phyloP scores from a whole-genome alignment of 2,329 filamentous ascomycete species.

The Botrytis sinoallii region DNA sequence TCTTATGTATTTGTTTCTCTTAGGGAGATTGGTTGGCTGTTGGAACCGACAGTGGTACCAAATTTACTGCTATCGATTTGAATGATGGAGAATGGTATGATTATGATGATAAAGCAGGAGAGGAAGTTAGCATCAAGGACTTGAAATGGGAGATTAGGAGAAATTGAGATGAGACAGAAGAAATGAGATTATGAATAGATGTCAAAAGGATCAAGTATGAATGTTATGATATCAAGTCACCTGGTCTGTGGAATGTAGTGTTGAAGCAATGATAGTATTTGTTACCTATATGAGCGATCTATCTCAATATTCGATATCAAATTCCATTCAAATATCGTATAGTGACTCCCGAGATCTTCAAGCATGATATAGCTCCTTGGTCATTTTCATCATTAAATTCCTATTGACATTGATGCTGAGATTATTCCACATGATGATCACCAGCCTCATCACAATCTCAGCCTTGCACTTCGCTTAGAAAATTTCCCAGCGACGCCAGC shows the following conservation, averaged over 20 bases:
- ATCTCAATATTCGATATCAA: not conserved
- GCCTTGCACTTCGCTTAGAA: constrained; percentile 16
- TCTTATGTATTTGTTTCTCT: not conserved
- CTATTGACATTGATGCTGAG: not conserved
- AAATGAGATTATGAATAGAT: not conserved
- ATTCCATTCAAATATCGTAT: too few species aligned
- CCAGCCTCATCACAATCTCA: constrained; percentile 3
- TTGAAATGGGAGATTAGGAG: constrained; percentile 74
- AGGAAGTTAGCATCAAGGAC: constrained; percentile 91
- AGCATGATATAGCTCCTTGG: not conserved
- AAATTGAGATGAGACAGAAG: constrained; percentile 27
- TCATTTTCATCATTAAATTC: not conserved
- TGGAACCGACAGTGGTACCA: constrained; percentile 74
- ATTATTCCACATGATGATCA: not conserved
- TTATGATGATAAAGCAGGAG: constrained; percentile 89
- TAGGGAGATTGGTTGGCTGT: constrained; percentile 89
- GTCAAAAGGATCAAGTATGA: not conserved
- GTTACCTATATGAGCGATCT: not conserved
- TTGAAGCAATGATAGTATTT: not conserved
- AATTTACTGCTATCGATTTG: constrained; percentile 79
- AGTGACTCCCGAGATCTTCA: not conserved
- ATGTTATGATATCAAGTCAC: constrained; percentile 7
- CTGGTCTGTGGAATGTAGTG: not conserved
- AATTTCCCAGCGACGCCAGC: constrained; percentile 23
- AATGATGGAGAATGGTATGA: constrained; percentile 95